Base-by-base conservation (phyloP, 2,329 filamentous ascomycete genomes). In the Fusarium sp. region DNA sequence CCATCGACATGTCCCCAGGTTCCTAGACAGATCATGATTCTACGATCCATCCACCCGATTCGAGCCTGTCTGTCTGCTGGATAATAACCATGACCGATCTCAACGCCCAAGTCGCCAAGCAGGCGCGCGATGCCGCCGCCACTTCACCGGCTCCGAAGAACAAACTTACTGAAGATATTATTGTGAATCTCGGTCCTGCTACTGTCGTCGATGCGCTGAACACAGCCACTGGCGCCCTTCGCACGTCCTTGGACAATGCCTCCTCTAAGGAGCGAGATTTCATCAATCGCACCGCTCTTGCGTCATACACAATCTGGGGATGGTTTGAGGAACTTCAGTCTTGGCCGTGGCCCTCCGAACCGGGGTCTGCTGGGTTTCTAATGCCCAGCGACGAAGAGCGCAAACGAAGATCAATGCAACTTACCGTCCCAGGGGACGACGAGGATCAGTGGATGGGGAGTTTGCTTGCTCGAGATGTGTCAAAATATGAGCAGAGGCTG, bases 321-420 rank as follows among this genome's bases (percentile, higher is more conserved):
- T 96, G 94, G 93, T 86, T 93, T 32, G 85, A 89, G n/a, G 94
- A 96, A 83, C 85, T 96, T 43, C 83, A 84, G 49, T 79, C 83
- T 49, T 91, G 89, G 90, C 81, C 84, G 4, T 91, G 90, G 90
- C 87, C 89, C 4, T 77, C 83, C 4, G 77, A 81, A 8, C 82
- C 81, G 19, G 86, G 86, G 43, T 85, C 88, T 5, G 80, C 83
- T 2, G 90, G 90, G 12, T 92, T 92, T 67, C 85, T 88, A 76
- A 80, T 82, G 72, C 86, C 88, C 16, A 75, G 78, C 44, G 65
- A 79, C 53, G 67, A 79, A 61, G 86, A 85, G 75, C 82, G 80
- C 67, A 83, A 82, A 75, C 85, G 82, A 72, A 68, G 83, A 33
- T 82, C 81, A 23, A 75, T 76, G 52, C 75, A 80, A 50, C 66